Evolutionary conservation across 2,329 filamentous ascomycete genomes (phyloP), one percentile per base, ranked within the genome.

Genomic region (Phialophora verrucosa): DNA sequence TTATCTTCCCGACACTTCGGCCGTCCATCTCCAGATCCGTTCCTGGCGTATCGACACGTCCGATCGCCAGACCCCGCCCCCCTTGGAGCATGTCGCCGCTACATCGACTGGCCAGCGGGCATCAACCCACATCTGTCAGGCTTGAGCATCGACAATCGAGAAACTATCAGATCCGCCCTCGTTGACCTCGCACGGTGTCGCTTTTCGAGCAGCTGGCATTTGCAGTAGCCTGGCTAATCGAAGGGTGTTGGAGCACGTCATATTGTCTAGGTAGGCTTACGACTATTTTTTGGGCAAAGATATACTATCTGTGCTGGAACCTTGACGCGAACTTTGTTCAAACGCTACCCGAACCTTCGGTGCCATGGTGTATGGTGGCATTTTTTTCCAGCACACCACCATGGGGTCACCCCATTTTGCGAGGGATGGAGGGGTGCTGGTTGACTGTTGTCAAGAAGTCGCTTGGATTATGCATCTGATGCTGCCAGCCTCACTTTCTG

Each of bases 361-460:
- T 44, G 38, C 38, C 17, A 44, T 44, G 38, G 17, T 44, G 38
- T 44, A n/a, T 17, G 38, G 14, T 20, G 38, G 5, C 38, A 8
- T n/a, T 44, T 17, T n/a, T 17, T n/a, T 44, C 5, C 14, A 35
- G 32, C 14, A 44, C 6, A 44, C 38, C 38, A n/a, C 14, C 17
- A 8, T 17, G 17, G 2, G 6, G 38, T 44, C 38, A n/a, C 38
- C 38, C 7, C 38, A n/a, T 8, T n/a, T 20, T 8, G 38, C 14
- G 38, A 44, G n/a, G 38, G 17, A 44, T 63, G 53, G 51, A 59
- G 38, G 25, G 23, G 38, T 20, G 58, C 53, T 31, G 47, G n/a
- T 59, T 66, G 67, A 64, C 64, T 62, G 64, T 42, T 69, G 64
- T 64, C 67, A 69, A 32, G 47, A 60, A 69, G 17, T 49, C 47